Base-by-base conservation (phyloP, 2,329 filamentous ascomycete species). In the Fusarium neocosmosporiellum region DNA sequence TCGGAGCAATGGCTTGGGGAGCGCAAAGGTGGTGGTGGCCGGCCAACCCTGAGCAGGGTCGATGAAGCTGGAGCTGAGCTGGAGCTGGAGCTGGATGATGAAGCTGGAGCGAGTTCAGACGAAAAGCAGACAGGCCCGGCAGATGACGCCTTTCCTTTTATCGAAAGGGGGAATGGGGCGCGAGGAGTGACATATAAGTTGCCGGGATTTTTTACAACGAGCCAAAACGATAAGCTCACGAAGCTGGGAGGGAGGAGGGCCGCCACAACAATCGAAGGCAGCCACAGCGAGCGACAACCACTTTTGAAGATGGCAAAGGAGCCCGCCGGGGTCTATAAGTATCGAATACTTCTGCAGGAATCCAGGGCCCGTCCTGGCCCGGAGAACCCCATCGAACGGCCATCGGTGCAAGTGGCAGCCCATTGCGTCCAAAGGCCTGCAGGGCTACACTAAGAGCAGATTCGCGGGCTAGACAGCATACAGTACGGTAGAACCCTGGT, bases 121-220 rank as follows among this genome's bases (percentile, higher is more conserved):
- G 66, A 60, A 62, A 69, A 73, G 63, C 62, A 65, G 29, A 60
- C 61, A 63, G 62, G 55, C 22, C 48, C 66, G 61, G 64, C 48
- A 69, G 70, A 70, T 70, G 70, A 71, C 72, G 72, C 70, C 72
- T 75, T 75, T 62, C 72, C 72, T 73, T 74, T 75, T 73, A 73
- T 75, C 55, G 70, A 75, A 72, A 71, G 63, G 59, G 74, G 71
- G 67, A 62, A 73, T 66, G 63, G 70, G 67, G 67, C 67, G 34
- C 41, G 48, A 53, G 62, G 41, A 57, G 61, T 69, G 72, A 75
- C 72, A 75, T 74, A 70, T 71, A 73, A 59, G 48, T 53, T 48
- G 29, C 64, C 63, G 65, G 64, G 66, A 63, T 65, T 69, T 65
- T 76, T 41, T 48, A 74, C 67, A 58, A 75, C 65, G 61, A 48